Conservation (phyloP, 371 early-diverging fungal genomes). For the Ordospora pajunii region DNA sequence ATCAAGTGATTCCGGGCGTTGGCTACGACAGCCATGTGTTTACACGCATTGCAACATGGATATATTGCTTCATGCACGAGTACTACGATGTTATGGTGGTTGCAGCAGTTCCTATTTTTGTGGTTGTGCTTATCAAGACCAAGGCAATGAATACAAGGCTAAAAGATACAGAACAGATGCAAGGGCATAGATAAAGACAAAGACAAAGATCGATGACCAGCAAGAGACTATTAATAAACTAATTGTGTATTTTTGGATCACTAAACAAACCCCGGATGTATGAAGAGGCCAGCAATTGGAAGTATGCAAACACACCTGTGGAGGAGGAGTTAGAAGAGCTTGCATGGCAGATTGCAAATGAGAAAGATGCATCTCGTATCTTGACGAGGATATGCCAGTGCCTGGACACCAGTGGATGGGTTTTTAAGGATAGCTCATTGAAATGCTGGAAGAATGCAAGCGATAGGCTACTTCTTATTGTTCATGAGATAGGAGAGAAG, state of each 20-base stretch:
- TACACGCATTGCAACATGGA: neutral
- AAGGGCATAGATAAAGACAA: too few relatives aligned
- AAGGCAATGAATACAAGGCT: neutral
- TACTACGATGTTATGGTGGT: neutral
- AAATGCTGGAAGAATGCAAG: neutral
- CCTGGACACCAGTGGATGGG: neutral
- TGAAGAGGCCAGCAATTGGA: neutral
- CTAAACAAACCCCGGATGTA: neutral
- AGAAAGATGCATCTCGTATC: neutral
- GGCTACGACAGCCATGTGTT: neutral
- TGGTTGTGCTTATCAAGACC: neutral
- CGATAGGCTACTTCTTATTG: neutral
- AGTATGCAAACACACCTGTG: neutral
- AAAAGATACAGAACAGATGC: neutral
- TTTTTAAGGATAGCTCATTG: neutral
- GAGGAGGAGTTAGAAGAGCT: neutral
- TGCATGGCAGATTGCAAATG: neutral
- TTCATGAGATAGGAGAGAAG: neutral
- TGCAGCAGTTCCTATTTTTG: neutral
- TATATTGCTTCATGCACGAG: neutral
- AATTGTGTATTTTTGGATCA: neutral
- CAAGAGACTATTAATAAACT: neutral
- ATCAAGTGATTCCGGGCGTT: neutral
- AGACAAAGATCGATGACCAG: too few relatives aligned
- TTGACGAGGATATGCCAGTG: neutral